Percentiles rank a stretch among this genome's conserved stretches.
Evolutionary conservation across 2,329 filamentous ascomycete genomes (phyloP).

Genomic region (Alternaria gaisen): DNA sequence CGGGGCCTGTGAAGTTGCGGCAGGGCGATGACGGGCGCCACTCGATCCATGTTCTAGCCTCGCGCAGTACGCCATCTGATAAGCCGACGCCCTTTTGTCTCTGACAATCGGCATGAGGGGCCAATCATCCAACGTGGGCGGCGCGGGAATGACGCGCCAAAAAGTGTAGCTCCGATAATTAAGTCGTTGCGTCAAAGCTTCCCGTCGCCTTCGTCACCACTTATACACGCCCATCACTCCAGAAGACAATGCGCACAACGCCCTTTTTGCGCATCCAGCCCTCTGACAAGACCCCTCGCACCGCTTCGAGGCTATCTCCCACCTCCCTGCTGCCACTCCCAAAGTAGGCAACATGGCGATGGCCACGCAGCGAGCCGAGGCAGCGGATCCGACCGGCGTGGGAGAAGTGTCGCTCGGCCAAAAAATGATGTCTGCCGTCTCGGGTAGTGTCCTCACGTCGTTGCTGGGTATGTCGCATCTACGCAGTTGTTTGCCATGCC

Average conservation of each 20-base stretch:
- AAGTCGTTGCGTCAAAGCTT: conserved; percentile 25
- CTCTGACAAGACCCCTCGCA: conserved; percentile 34
- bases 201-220: conserved; percentile 35
- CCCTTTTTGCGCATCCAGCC: conserved; percentile 34
- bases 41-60: conserved; percentile 14
- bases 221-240: conserved; percentile 13
- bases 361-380: conserved; percentile 48
- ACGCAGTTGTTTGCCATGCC: background rate
- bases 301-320: conserved; percentile 48
- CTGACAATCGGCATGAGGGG: background rate
- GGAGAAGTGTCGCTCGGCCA: conserved; percentile 81
- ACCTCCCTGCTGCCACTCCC: conserved; percentile 6
- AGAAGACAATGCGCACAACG: conserved; percentile 41
- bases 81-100: conserved; percentile 21
- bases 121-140: conserved; percentile 16
- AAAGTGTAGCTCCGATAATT: conserved; percentile 19
- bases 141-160: conserved; percentile 25
- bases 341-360: conserved; percentile 39
- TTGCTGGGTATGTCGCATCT: conserved; percentile 61
- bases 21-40: conserved; percentile 19
- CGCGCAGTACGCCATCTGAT: conserved; percentile 32
- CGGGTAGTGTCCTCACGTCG: conserved; percentile 88
- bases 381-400: conserved; percentile 53
- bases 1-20: conserved; percentile 10
- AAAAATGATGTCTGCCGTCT: conserved; percentile 94